phyloP scores from a whole-genome alignment of 2,329 filamentous ascomycete genomes.

The Paecilomyces variotii region DNA sequence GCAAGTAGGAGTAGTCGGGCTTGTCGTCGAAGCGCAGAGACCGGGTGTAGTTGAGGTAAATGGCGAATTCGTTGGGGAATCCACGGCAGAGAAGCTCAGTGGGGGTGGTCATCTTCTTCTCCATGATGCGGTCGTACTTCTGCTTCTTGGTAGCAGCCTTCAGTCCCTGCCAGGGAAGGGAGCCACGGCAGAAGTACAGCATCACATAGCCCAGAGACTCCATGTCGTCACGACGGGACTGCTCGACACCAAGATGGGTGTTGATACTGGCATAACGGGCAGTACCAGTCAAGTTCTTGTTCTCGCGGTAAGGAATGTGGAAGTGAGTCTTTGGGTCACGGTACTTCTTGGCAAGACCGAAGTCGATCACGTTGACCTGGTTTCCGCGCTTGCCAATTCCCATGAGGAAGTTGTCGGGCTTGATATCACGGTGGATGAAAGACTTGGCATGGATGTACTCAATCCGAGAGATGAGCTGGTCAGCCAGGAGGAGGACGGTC shows the following conservation, averaged over 20 bases:
- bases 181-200: slow-evolving; percentile 99
- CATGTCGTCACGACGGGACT: slow-evolving; percentile 99
- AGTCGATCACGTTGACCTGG: slow-evolving; percentile 99
- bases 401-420: slow-evolving; percentile 99
- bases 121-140: slow-evolving; percentile 99
- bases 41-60: slow-evolving; percentile 98
- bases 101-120: slow-evolving; percentile 99
- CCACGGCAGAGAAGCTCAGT: slow-evolving; percentile 95
- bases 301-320: slow-evolving; percentile 99
- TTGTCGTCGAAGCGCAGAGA: slow-evolving; percentile 99
- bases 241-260: slow-evolving; percentile 95
- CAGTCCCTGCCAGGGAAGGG: slow-evolving; percentile 95
- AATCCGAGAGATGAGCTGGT: slow-evolving; percentile 97
- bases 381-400: slow-evolving; percentile 98
- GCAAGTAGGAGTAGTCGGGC: slow-evolving; percentile 98
- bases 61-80: slow-evolving; percentile 98
- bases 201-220: slow-evolving; percentile 98
- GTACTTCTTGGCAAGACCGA: slow-evolving; percentile 99
- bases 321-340: slow-evolving; percentile 99
- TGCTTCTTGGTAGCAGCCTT: slow-evolving; percentile 99
- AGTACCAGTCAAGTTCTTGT: slow-evolving; percentile 99
- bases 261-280: slow-evolving; percentile 98
- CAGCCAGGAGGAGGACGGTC: slow-evolving; percentile 91
- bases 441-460: slow-evolving; percentile 99
- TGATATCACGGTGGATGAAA: slow-evolving; percentile 99